phyloP scores from a whole-genome alignment of 495 filamentous ascomycete species.

The Xylaria scruposa region DNA sequence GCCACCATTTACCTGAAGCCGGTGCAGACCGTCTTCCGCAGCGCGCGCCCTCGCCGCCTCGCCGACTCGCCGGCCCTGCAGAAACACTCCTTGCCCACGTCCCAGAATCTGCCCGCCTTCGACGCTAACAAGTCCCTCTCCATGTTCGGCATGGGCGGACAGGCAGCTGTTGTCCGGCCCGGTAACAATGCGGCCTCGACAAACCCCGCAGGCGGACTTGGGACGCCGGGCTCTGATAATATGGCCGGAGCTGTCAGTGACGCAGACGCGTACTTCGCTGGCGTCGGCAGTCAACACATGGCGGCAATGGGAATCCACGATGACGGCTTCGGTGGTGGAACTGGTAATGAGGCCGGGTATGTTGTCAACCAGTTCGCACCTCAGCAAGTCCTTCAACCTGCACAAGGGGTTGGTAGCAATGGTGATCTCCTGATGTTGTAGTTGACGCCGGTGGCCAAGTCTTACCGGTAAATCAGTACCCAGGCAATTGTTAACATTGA shows the following conservation, averaged over 20 bases:
- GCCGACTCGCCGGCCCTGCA: slow-evolving; percentile 85
- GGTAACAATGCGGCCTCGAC: slow-evolving; percentile 19
- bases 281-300: slow-evolving; percentile 73
- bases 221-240: slow-evolving; percentile 44
- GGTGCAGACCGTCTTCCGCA: slow-evolving; percentile 96
- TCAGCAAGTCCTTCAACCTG: slow-evolving; percentile 64
- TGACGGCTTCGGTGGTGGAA: slow-evolving; percentile 56
- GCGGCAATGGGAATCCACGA: slow-evolving; percentile 67
- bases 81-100: slow-evolving; percentile 61
- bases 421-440: slow-evolving; percentile 64
- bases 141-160: slow-evolving; percentile 58
- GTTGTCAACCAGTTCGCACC: slow-evolving; percentile 73
- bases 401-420: slow-evolving; percentile 56
- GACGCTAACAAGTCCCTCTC: slow-evolving; percentile 61
- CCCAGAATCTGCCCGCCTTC: slow-evolving; percentile 49
- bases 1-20: slow-evolving; percentile 98
- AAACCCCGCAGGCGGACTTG: slow-evolving; percentile 35
- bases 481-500: not conserved
- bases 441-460: not conserved
- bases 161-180: slow-evolving; percentile 48
- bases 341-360: slow-evolving; percentile 55
- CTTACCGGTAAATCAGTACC: not conserved
- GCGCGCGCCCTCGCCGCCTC: slow-evolving; percentile 78
- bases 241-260: slow-evolving; percentile 76
- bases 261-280: slow-evolving; percentile 85